Percentiles rank a stretch among this genome's conserved stretches.
Evolutionary conservation across 2,329 filamentous ascomycete species (phyloP).

Genomic region (Fusarium sp.): DNA sequence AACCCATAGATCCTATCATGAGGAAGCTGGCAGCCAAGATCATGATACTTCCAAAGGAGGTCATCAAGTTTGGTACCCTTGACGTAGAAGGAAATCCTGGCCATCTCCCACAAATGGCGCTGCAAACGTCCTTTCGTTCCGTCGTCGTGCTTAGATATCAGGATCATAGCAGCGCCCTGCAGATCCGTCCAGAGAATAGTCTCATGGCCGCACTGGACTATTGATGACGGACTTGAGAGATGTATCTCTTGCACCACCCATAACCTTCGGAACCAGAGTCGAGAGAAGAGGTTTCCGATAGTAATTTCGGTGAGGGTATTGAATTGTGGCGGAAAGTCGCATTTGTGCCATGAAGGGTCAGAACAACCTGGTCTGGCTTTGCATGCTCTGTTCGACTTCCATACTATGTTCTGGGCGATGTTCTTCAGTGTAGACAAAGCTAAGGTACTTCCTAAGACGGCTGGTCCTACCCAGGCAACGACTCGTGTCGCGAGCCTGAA

Average conservation of each 20-base stretch:
- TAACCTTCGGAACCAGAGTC: background rate
- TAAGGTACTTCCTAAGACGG: background rate
- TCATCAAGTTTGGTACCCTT: background rate
- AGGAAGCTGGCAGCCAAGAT: background rate
- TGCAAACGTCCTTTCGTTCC: background rate
- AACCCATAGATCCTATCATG: background rate
- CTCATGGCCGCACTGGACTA: background rate
- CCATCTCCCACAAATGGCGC: background rate
- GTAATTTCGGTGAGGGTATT: background rate
- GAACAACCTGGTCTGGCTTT: background rate
- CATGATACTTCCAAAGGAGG: background rate
- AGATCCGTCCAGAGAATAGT: background rate
- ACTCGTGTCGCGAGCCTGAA: conserved; percentile 9
- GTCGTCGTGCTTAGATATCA: background rate
- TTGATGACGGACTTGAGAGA: background rate
- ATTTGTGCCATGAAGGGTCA: background rate
- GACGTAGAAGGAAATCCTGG: background rate
- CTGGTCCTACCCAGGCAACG: background rate
- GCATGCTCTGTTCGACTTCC: background rate
- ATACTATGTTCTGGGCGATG: background rate
- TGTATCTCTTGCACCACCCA: background rate
- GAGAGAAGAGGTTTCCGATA: background rate
- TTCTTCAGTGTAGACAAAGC: background rate
- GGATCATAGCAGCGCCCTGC: background rate
- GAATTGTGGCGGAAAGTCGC: background rate